A percentile compares a stretch with the other conserved stretches of the same genome.
phyloP scores from a whole-genome alignment of 176 grass and related monocot genomes.

The Coix lacrymajobi region DNA sequence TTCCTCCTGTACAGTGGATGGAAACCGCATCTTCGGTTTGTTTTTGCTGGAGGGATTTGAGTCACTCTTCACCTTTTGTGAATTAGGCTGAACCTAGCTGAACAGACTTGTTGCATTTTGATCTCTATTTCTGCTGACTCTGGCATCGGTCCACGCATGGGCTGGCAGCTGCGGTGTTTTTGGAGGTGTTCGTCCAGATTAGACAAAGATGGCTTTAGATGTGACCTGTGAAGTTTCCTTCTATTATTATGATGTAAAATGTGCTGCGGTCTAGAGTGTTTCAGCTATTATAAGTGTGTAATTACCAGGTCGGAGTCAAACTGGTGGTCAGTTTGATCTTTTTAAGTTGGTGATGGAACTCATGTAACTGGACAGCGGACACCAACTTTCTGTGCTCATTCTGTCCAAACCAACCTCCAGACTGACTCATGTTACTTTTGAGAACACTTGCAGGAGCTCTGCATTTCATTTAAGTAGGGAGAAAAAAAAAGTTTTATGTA shows the following conservation, averaged over 20 bases:
- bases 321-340: neutral
- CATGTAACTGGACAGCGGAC: neutral
- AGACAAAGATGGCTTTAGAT: slow-evolving; percentile 28
- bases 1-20: slow-evolving; percentile 61
- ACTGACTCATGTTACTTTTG: neutral
- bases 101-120: slow-evolving; percentile 18
- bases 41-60: slow-evolving; percentile 20
- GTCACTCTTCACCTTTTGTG: slow-evolving; percentile 37
- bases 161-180: neutral
- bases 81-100: slow-evolving; percentile 26
- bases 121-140: slow-evolving; percentile 13
- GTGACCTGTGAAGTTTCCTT: slow-evolving; percentile 18
- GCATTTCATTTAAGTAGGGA: too few species aligned
- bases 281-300: slow-evolving; percentile 24
- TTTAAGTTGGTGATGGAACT: neutral
- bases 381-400: slow-evolving; percentile 5
- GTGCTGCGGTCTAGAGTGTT: slow-evolving; percentile 8
- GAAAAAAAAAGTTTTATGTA: too few species aligned
- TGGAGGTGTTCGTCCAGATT: slow-evolving; percentile 8
- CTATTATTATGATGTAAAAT: slow-evolving; percentile 4
- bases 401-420: neutral
- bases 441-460: too few species aligned
- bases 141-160: neutral
- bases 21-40: slow-evolving; percentile 27
- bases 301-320: slow-evolving; percentile 24